phyloP scores from a whole-genome alignment of 2,329 filamentous ascomycete species.

The Paraphoma sp. region DNA sequence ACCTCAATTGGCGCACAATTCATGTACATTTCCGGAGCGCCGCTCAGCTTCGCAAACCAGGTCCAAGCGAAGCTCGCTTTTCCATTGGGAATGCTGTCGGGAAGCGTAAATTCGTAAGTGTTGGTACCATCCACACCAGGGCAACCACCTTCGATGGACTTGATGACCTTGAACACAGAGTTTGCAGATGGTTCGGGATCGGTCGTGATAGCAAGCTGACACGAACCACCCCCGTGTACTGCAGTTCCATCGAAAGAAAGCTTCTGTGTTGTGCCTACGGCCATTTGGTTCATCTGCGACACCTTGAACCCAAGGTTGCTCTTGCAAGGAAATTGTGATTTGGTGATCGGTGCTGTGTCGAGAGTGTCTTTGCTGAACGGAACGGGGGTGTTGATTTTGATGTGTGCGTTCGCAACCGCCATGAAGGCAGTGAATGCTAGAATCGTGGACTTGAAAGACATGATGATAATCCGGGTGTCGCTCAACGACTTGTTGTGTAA shows the following conservation, averaged over 20 bases:
- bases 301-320: conserved; percentile 36
- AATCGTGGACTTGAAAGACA: conserved; percentile 60
- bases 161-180: conserved; percentile 85
- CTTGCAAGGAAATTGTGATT: conserved; percentile 76
- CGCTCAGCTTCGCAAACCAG: conserved; percentile 82
- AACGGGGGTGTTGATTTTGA: conserved; percentile 72
- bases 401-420: conserved; percentile 71
- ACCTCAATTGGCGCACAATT: conserved; percentile 83
- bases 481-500: conserved; percentile 2
- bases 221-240: conserved; percentile 88
- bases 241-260: conserved; percentile 75
- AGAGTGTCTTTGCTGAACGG: conserved; percentile 63
- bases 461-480: conserved; percentile 39
- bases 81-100: conserved; percentile 73
- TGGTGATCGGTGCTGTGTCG: conserved; percentile 69
- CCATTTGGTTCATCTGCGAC: conserved; percentile 56
- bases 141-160: conserved; percentile 86
- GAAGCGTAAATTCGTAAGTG: conserved; percentile 73
- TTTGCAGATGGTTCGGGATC: conserved; percentile 60
- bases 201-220: conserved; percentile 80
- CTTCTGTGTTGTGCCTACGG: conserved; percentile 66
- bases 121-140: conserved; percentile 65
- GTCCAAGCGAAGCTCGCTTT: conserved; percentile 87
- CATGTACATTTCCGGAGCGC: conserved; percentile 88
- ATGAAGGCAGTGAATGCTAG: conserved; percentile 60